These are phyloP conservation scores for Agastache rugosa DNA, from an alignment of 257 asterid genomes.

Conservation along the genomic window DNA sequence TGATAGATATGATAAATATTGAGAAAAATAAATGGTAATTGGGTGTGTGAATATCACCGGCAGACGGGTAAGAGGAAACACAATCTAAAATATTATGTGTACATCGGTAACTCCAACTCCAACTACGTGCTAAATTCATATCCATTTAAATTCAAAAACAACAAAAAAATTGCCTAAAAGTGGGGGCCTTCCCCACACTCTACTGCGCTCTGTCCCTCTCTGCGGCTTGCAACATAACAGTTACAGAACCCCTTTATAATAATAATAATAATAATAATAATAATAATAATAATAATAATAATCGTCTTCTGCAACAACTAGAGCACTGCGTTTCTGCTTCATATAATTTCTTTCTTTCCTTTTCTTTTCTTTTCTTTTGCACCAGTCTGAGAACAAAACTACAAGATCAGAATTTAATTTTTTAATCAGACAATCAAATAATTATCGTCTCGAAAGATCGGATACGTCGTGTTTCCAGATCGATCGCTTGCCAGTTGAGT, in stretches of 20 bases:
- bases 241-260: conserved; percentile 39
- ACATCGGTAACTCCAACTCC: conserved; percentile 26
- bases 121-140: conserved; percentile 64
- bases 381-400: conserved; percentile 44
- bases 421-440: not conserved
- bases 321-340: conserved; percentile 47
- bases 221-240: conserved; percentile 30
- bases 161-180: conserved; percentile 51
- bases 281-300: not conserved
- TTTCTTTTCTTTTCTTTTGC: not conserved
- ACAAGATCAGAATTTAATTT: conserved; percentile 30
- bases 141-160: conserved; percentile 65
- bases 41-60: conserved; percentile 64
- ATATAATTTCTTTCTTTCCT: not conserved
- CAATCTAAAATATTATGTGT: conserved; percentile 47
- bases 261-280: conserved; percentile 27
- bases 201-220: conserved; percentile 29
- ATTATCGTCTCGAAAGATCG: conserved; percentile 36
- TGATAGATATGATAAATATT: conserved; percentile 33
- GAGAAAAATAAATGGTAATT: conserved; percentile 45
- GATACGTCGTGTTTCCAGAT: conserved; percentile 47
- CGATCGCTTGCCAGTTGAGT: conserved; percentile 25
- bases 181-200: conserved; percentile 60
- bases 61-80: conserved; percentile 76
- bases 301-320: conserved; percentile 43